Evolutionary conservation across 108 stramenopile genomes (phyloP).

Genomic region (Pseudonitzschia multiseries): DNA sequence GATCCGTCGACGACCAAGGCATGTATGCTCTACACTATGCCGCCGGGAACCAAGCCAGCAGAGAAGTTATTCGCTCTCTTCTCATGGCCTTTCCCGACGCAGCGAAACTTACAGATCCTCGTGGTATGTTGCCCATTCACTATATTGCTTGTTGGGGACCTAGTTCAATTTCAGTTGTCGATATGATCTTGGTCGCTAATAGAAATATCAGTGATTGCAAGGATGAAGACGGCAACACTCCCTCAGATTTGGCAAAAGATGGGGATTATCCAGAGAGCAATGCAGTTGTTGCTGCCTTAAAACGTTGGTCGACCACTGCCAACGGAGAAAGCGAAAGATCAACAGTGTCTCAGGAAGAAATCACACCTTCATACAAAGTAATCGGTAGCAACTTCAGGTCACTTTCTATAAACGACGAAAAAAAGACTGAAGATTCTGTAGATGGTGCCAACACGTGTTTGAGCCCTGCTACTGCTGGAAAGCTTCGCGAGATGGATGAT

Average conservation of each 20-base stretch:
- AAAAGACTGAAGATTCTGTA: neutral
- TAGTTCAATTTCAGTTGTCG: conserved; percentile 51
- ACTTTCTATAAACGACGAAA: conserved; percentile 5
- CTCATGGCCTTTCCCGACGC: conserved; percentile 73
- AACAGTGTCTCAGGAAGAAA: neutral
- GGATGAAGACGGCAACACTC: conserved; percentile 76
- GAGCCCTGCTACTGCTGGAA: neutral
- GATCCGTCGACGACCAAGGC: conserved; percentile 78
- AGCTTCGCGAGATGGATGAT: conserved; percentile 23
- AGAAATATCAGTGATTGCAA: conserved; percentile 50
- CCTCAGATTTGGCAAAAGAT: conserved; percentile 59
- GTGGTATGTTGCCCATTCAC: conserved; percentile 84
- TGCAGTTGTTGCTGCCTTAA: conserved; percentile 43
- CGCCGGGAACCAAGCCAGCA: conserved; percentile 66
- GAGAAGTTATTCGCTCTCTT: conserved; percentile 67
- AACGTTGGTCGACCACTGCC: conserved; percentile 33
- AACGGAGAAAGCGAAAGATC: conserved; percentile 8
- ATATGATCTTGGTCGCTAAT: conserved; percentile 76
- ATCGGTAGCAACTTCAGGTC: conserved; percentile 9
- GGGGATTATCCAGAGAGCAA: conserved; percentile 57
- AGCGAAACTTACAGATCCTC: conserved; percentile 58
- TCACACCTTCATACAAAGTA: conserved; percentile 1
- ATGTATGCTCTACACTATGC: conserved; percentile 87
- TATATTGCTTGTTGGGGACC: conserved; percentile 85
- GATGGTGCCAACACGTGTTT: neutral